Percentiles rank a stretch among this genome's conserved stretches.
phyloP scores from a whole-genome alignment of 768 basidiomycete genomes.

The Mycena kentingensis region DNA sequence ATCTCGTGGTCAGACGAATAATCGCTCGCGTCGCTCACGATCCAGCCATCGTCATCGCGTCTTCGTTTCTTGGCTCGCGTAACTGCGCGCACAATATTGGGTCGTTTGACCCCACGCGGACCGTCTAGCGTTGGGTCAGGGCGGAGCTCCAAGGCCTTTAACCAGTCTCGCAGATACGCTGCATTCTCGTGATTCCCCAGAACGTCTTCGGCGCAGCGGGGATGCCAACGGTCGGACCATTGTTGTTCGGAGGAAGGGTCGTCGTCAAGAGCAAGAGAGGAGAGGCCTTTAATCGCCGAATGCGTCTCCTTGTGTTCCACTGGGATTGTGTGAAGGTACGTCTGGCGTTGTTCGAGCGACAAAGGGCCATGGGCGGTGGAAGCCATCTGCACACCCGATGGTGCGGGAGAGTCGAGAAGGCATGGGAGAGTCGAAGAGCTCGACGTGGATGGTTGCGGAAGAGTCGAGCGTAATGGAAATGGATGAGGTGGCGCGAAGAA shows the following conservation, averaged over 20 bases:
- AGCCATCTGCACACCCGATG: no score
- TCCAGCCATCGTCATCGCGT: constrained; percentile 46
- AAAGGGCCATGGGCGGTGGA: constrained; percentile 1
- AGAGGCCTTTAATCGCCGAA: constrained; percentile 52
- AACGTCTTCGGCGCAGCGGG: constrained; percentile 70
- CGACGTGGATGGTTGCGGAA: no score
- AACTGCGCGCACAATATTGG: constrained; percentile 59
- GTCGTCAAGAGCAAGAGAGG: constrained; percentile 23
- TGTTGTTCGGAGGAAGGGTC: constrained; percentile 41
- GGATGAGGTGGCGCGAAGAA: constrained; percentile 29
- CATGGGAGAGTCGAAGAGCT: no score
- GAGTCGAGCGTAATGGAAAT: constrained; percentile 2
- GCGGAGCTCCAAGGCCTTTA: constrained; percentile 68
- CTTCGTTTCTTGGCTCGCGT: constrained; percentile 54
- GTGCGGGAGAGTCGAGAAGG: no score
- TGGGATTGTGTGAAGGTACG: constrained; percentile 31
- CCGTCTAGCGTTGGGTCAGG: constrained; percentile 32
- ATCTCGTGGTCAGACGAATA: constrained; percentile 17
- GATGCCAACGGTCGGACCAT: constrained; percentile 80
- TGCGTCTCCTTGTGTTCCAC: constrained; percentile 40
- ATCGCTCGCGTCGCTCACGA: constrained; percentile 24
- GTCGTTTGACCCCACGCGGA: constrained; percentile 53
- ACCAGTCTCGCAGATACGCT: constrained; percentile 75
- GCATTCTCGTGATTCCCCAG: constrained; percentile 78
- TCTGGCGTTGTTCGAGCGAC: constrained; percentile 7